A percentile compares a stretch with the other conserved stretches of the same genome.
These are phyloP conservation scores for Pulveroboletus sp. DNA, from an alignment of 768 basidiomycete genomes.

Conservation along the genomic window DNA sequence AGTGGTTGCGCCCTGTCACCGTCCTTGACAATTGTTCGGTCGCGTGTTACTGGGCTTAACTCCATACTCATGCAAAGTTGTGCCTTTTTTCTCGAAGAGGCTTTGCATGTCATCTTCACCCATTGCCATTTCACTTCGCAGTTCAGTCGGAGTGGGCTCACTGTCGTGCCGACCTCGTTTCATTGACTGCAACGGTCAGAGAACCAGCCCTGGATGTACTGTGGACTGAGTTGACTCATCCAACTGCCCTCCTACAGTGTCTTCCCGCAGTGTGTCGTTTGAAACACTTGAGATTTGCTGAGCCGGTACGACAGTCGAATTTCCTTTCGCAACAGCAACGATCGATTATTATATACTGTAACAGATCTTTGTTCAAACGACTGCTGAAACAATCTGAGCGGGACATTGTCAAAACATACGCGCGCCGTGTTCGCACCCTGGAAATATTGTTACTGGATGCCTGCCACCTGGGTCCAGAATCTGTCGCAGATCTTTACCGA, in stretches of 20 bases:
- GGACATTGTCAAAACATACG: not conserved
- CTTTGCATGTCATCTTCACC: too few relatives aligned
- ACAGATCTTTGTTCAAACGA: too few relatives aligned
- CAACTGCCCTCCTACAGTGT: too few relatives aligned
- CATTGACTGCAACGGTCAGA: constrained; percentile 1
- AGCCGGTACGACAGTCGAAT: not conserved
- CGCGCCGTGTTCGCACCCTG: not conserved
- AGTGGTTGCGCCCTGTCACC: too few relatives aligned
- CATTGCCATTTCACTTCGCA: too few relatives aligned
- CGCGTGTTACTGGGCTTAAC: too few relatives aligned
- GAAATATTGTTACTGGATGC: not conserved
- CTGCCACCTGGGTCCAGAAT: not conserved
- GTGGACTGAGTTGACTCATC: not conserved
- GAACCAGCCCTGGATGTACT: not conserved
- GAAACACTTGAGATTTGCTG: too few relatives aligned
- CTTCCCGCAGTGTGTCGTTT: not conserved
- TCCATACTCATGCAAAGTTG: too few relatives aligned
- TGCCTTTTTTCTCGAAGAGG: too few relatives aligned
- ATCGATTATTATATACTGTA: too few relatives aligned
- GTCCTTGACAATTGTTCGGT: too few relatives aligned
- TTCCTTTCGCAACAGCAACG: not conserved
- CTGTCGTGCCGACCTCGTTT: not conserved
- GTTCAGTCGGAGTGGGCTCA: not conserved
- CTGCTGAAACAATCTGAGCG: not conserved
- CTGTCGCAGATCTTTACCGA: not conserved